phyloP scores from a whole-genome alignment of 2,329 filamentous ascomycete species.

The Talaromyces sp. region DNA sequence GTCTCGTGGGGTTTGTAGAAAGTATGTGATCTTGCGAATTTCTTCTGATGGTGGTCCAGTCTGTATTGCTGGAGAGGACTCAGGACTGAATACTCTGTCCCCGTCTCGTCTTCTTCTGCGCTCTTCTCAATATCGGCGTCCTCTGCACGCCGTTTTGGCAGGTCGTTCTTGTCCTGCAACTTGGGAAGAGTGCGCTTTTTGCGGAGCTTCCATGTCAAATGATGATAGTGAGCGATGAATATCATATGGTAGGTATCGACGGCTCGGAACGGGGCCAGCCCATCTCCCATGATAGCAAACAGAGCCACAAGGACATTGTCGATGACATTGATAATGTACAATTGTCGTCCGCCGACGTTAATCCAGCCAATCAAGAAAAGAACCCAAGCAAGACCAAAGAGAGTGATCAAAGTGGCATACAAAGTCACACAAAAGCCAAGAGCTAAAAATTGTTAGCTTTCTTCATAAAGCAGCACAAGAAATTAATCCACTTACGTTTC shows the following conservation, averaged over 20 bases:
- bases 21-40: conserved; percentile 76
- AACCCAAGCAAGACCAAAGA: conserved; percentile 84
- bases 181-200: conserved; percentile 58
- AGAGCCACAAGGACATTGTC: conserved; percentile 67
- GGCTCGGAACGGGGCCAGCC: conserved; percentile 67
- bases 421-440: conserved; percentile 79
- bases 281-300: conserved; percentile 66
- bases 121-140: conserved; percentile 41
- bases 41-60: conserved; percentile 71
- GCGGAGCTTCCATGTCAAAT: conserved; percentile 60
- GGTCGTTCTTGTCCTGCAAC: conserved; percentile 64
- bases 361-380: conserved; percentile 90
- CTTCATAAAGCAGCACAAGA: neutral
- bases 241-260: conserved; percentile 86
- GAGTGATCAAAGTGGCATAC: conserved; percentile 75
- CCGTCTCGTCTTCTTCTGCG: conserved; percentile 41
- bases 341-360: conserved; percentile 67
- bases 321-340: conserved; percentile 65
- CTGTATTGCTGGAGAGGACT: conserved; percentile 61
- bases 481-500: conserved; percentile 49
- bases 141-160: conserved; percentile 47
- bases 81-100: conserved; percentile 59
- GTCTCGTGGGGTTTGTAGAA: conserved; percentile 91
- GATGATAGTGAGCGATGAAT: conserved; percentile 70
- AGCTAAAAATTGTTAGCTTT: conserved; percentile 37